phyloP scores from a whole-genome alignment of 768 basidiomycete genomes.

The Naganishia randhawae region DNA sequence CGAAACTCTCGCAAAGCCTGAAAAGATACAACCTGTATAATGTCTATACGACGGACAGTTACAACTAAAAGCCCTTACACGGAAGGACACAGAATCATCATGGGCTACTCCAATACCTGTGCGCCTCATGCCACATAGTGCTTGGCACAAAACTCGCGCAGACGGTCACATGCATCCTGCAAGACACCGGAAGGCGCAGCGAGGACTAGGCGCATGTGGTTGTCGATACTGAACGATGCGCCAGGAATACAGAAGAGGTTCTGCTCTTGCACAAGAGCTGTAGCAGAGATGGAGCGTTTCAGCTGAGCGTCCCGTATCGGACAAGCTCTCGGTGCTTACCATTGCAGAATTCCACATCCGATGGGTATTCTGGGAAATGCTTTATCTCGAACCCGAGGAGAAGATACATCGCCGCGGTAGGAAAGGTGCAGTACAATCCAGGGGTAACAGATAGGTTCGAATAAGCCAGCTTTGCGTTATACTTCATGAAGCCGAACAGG shows the following conservation, averaged over 20 bases:
- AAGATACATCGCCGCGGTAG: slow-evolving; percentile 45
- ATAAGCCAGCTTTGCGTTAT: slow-evolving; percentile 38
- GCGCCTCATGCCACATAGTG: slow-evolving; percentile 29
- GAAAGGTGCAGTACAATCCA: slow-evolving; percentile 37
- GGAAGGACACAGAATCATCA: background rate
- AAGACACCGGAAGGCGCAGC: slow-evolving; percentile 41
- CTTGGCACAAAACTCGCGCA: slow-evolving; percentile 39
- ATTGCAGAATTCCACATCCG: slow-evolving; percentile 45
- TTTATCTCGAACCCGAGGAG: slow-evolving; percentile 39
- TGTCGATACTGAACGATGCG: slow-evolving; percentile 41
- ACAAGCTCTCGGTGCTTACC: slow-evolving; percentile 1
- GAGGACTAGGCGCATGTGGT: slow-evolving; percentile 44
- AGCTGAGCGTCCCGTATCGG: background rate
- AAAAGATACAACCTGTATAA: background rate
- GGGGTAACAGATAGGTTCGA: slow-evolving; percentile 34
- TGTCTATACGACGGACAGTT: background rate
- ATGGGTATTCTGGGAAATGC: slow-evolving; percentile 35
- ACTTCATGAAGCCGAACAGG: slow-evolving; percentile 15
- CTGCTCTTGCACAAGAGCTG: slow-evolving; percentile 43
- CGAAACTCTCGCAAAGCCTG: background rate
- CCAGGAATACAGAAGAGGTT: slow-evolving; percentile 47
- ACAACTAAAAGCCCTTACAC: background rate
- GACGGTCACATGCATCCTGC: slow-evolving; percentile 41
- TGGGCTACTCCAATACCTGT: background rate
- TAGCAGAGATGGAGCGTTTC: background rate